Evolutionary conservation across 2,329 filamentous ascomycete genomes (phyloP).

Genomic region (Didymella sp.): DNA sequence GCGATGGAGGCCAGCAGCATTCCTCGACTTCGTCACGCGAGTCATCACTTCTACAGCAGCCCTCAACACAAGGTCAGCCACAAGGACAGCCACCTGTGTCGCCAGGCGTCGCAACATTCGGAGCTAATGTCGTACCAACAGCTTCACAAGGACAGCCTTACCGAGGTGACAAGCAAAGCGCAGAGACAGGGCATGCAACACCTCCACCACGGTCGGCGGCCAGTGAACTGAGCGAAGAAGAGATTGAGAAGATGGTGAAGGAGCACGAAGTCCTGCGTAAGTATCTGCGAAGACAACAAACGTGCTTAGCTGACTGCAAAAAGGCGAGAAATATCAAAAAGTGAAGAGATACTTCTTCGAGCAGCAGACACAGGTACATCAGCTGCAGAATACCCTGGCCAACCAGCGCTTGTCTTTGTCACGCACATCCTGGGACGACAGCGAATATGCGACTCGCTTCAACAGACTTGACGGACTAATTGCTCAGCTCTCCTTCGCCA

Average conservation of each 20-base stretch:
- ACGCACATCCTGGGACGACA: slow-evolving; percentile 92
- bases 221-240: slow-evolving; percentile 57
- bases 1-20: slow-evolving; percentile 39
- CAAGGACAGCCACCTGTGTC: slow-evolving; percentile 46
- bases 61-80: slow-evolving; percentile 47
- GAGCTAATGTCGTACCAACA: slow-evolving; percentile 55
- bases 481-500: slow-evolving; percentile 93
- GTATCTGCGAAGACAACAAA: slow-evolving; percentile 16
- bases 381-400: slow-evolving; percentile 95
- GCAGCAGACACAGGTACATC: slow-evolving; percentile 85
- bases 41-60: slow-evolving; percentile 45
- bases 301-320: slow-evolving; percentile 4
- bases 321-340: slow-evolving; percentile 95
- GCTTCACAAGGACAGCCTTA: slow-evolving; percentile 55
- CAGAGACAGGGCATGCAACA: slow-evolving; percentile 51
- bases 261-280: slow-evolving; percentile 60
- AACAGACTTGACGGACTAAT: slow-evolving; percentile 91
- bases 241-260: slow-evolving; percentile 56
- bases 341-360: slow-evolving; percentile 98
- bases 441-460: slow-evolving; percentile 88
- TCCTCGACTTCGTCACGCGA: slow-evolving; percentile 45
- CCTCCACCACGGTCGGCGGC: slow-evolving; percentile 53
- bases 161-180: slow-evolving; percentile 47
- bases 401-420: slow-evolving; percentile 95
- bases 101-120: slow-evolving; percentile 53